These are phyloP conservation scores for Pachyrhizus erosus DNA, from an alignment of 306 rosid genomes.

Conservation along the genomic window DNA sequence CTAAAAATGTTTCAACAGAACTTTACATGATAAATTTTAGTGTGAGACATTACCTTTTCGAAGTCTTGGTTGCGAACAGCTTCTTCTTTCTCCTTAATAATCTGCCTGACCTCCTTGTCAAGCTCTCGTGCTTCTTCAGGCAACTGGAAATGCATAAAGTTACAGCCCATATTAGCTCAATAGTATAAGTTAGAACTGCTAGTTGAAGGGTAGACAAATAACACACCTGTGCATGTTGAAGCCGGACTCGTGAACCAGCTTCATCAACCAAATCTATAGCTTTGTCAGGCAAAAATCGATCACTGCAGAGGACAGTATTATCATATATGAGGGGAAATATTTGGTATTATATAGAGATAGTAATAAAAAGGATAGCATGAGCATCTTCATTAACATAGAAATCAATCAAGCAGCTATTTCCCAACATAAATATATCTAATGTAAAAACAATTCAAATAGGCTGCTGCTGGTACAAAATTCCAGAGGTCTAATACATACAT, in stretches of 20 bases:
- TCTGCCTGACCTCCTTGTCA: conserved; percentile 91
- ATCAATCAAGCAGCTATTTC: background rate
- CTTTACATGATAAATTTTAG: background rate
- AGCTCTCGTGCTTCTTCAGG: conserved; percentile 96
- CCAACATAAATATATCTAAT: background rate
- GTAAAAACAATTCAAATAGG: background rate
- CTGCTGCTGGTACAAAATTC: background rate
- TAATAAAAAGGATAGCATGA: background rate
- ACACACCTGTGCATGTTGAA: conserved; percentile 89
- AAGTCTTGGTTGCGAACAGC: conserved; percentile 97
- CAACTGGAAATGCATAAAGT: conserved; percentile 57
- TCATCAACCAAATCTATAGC: conserved; percentile 98
- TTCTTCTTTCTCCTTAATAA: conserved; percentile 93
- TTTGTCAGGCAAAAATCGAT: conserved; percentile 96
- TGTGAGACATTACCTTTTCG: conserved; percentile 70
- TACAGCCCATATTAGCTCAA: conserved; percentile 38
- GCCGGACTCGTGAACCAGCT: conserved; percentile 97
- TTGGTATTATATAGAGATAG: conserved; percentile 23
- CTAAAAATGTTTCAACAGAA: conserved; percentile 21
- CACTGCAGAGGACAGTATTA: conserved; percentile 59
- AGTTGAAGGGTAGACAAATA: conserved; percentile 11
- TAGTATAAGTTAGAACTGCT: conserved; percentile 4
- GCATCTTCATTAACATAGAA: conserved; percentile 15
- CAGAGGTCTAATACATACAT: background rate
- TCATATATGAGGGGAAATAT: conserved; percentile 20